Conservation (phyloP, 129 eudicot genomes). For the Ambrosia artemisiifolia region DNA sequence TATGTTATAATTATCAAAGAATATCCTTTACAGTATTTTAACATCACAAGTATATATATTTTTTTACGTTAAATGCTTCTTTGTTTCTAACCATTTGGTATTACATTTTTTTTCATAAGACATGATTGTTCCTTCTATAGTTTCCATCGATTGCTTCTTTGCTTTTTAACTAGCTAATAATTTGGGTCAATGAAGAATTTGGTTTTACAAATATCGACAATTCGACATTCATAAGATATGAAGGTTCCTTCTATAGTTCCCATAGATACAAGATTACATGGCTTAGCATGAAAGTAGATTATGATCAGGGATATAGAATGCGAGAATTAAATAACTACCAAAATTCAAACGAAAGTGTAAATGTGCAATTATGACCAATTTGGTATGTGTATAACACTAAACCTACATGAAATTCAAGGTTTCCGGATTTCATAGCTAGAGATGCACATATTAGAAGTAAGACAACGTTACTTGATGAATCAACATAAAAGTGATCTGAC, state of each 20-base stretch:
- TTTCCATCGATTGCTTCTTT: neutral
- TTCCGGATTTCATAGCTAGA: neutral
- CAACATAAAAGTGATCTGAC: neutral
- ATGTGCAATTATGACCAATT: neutral
- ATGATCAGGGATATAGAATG: constrained; percentile 7
- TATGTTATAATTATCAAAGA: neutral
- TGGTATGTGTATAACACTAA: neutral
- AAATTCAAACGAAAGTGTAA: neutral
- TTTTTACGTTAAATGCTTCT: neutral
- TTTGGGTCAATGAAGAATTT: neutral
- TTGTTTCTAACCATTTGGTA: neutral
- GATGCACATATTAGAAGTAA: neutral
- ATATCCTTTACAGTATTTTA: neutral
- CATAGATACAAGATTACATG: neutral
- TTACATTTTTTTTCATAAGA: neutral
- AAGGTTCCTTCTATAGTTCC: constrained; percentile 5
- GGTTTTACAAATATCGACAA: neutral
- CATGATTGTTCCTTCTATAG: neutral
- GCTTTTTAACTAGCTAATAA: neutral
- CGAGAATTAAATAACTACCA: neutral
- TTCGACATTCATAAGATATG: neutral
- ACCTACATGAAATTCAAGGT: constrained; percentile 2
- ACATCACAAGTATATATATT: neutral
- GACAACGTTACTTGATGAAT: neutral
- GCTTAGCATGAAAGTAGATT: neutral